These are phyloP conservation scores for Jatropha curcas DNA, from an alignment of 345 rosid species.

Conservation along the genomic window DNA sequence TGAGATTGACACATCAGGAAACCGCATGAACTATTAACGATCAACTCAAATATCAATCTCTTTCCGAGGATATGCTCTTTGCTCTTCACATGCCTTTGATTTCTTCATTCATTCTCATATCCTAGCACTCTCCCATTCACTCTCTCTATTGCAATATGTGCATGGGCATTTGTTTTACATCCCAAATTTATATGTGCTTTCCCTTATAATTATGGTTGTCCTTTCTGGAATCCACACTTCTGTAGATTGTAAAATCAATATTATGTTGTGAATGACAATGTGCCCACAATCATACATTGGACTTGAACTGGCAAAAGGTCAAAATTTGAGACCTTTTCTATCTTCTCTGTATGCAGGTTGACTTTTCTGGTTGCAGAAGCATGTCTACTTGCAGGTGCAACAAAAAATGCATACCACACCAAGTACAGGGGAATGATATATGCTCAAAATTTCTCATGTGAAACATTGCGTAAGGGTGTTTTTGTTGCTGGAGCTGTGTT, in stretches of 20 bases:
- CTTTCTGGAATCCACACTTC: background rate
- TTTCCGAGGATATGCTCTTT: background rate
- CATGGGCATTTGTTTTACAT: background rate
- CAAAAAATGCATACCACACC: slow-evolving; percentile 91
- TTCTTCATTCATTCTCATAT: background rate
- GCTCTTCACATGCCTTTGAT: background rate
- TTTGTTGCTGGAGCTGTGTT: slow-evolving; percentile 92
- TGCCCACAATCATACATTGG: background rate
- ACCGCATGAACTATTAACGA: background rate
- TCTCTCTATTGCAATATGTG: background rate
- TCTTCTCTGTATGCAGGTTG: slow-evolving; percentile 42
- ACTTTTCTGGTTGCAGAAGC: slow-evolving; percentile 90
- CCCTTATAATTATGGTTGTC: background rate
- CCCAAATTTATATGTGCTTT: background rate
- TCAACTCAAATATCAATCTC: background rate
- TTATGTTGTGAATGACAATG: background rate
- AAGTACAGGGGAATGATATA: slow-evolving; percentile 66
- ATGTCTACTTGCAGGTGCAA: slow-evolving; percentile 88
- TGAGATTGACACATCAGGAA: background rate
- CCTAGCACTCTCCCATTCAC: no score
- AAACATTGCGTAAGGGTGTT: slow-evolving; percentile 78
- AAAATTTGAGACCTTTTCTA: background rate
- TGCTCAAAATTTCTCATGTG: slow-evolving; percentile 81
- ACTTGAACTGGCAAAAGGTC: background rate
- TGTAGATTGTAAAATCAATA: background rate